Evolutionary conservation across 2,329 filamentous ascomycete species (phyloP).

Genomic region (Periconia sp.): DNA sequence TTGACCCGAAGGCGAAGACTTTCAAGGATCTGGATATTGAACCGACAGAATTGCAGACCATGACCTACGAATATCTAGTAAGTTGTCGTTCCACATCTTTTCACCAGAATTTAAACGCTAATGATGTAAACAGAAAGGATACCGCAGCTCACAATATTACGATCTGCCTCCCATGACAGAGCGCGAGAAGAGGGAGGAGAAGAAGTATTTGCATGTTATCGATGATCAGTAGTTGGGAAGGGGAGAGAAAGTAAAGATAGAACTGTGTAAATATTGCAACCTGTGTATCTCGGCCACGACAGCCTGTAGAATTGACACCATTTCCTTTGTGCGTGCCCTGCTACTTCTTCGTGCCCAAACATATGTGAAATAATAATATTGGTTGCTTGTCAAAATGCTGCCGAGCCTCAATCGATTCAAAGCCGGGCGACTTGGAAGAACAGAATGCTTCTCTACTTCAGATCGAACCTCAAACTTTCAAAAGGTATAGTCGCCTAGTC

Average conservation of each 20-base stretch:
- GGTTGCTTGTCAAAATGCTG: no score
- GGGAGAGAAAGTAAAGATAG: constrained; percentile 12
- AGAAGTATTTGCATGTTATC: constrained; percentile 90
- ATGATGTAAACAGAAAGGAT: constrained; percentile 72
- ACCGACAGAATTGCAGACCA: constrained; percentile 81
- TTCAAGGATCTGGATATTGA: constrained; percentile 93
- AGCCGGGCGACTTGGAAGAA: no score
- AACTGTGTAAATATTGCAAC: constrained; percentile 36
- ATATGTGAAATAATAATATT: no score
- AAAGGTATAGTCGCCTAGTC: no score
- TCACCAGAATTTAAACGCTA: not conserved
- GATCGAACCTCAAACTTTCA: no score
- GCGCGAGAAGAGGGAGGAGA: constrained; percentile 92
- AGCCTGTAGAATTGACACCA: constrained; percentile 29
- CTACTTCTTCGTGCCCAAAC: no score
- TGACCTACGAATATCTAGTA: constrained; percentile 94
- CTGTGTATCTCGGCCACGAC: constrained; percentile 20
- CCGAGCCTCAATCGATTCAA: no score
- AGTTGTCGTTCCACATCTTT: no score
- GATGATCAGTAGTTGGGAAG: constrained; percentile 42
- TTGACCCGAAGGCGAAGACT: constrained; percentile 91
- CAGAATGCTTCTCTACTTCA: no score
- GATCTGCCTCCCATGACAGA: constrained; percentile 94
- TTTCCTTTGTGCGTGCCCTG: constrained; percentile 10
- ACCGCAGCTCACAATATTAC: constrained; percentile 86